Evolutionary conservation across 2,329 filamentous ascomycete species (phyloP), one percentile per base, ranked within the genome.

Genomic region (Rutstroemia sp.): DNA sequence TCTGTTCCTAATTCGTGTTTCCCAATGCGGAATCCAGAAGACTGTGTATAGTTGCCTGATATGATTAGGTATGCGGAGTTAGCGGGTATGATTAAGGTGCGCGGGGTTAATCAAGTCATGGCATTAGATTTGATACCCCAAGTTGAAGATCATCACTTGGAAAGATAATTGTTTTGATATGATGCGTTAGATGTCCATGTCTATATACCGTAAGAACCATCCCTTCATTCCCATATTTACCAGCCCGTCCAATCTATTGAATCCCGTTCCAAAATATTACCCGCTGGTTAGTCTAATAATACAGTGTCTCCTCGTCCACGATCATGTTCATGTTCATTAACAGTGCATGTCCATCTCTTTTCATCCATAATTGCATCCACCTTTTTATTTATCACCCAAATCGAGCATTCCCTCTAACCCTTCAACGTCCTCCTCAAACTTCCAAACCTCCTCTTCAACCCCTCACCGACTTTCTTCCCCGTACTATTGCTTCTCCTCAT

Each of bases 21-120:
- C 67, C 79, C 65, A 57, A 80, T 74, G 80, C 71, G 75, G 80
- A 1, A 82, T 82, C 48, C 80, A 84, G 65, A 82, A 81, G 56
- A 74, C 77, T 2, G 80, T 85, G 84, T 61, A 81, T 79, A 76
- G 64, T 83, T 55, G 81, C 72, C 4, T 81, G 19, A 19, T 19
- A 19, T 16, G 38, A 40, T 27, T 27, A 6, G 25, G 25, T 19
- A 19, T 19, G 19, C 19, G 19, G 19, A 19, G 19, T 19, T 19
- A 19, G 2, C 23, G 23, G 23, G 4, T 23, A 23, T 23, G 23
- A 4, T 23, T 23, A 23, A 4, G 23, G 3, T 23, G 4, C 4
- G 23, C 23, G 23, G 23, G 3, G 23, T 23, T 23, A 4, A 23
- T 4, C 23, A 23, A 23, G 23, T 23, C 4, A 23, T 23, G 23